These are phyloP conservation scores for Ceriops zippeliana DNA, from an alignment of 345 rosid genomes.

Conservation along the genomic window DNA sequence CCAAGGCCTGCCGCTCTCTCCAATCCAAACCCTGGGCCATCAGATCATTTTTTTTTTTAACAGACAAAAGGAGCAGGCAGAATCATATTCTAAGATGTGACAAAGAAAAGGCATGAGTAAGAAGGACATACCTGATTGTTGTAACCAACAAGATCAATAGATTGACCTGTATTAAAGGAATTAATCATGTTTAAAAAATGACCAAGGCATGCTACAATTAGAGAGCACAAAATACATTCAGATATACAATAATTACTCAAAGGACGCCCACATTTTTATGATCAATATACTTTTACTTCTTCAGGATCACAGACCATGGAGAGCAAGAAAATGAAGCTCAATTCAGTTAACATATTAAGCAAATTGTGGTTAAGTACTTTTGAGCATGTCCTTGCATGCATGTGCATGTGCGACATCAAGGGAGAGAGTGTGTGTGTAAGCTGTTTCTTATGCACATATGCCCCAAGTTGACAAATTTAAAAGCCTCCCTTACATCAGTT, in stretches of 20 bases:
- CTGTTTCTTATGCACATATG: no score
- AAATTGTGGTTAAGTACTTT: neutral
- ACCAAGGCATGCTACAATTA: neutral
- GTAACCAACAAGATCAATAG: constrained; percentile 26
- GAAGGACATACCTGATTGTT: constrained; percentile 45
- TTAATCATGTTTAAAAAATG: constrained; percentile 8
- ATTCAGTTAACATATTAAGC: neutral
- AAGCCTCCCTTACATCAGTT: no score
- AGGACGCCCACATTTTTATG: no score
- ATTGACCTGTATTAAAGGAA: constrained; percentile 49
- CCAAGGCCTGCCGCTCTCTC: constrained; percentile 78
- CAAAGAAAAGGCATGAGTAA: neutral
- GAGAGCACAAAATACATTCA: neutral
- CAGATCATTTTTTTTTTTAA: constrained; percentile 19
- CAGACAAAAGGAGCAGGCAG: constrained; percentile 8
- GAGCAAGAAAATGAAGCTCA: neutral
- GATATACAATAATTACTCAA: no score
- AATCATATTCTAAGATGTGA: constrained; percentile 1
- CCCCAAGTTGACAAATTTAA: no score
- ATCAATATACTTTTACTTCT: neutral
- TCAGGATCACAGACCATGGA: neutral
- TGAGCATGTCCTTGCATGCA: no score
- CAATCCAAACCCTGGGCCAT: constrained; percentile 63
- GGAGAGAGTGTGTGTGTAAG: neutral
- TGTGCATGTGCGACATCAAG: no score